These are phyloP conservation scores for Alternaria tenuissima DNA, from an alignment of 2,329 filamentous ascomycete species.

Conservation along the genomic window DNA sequence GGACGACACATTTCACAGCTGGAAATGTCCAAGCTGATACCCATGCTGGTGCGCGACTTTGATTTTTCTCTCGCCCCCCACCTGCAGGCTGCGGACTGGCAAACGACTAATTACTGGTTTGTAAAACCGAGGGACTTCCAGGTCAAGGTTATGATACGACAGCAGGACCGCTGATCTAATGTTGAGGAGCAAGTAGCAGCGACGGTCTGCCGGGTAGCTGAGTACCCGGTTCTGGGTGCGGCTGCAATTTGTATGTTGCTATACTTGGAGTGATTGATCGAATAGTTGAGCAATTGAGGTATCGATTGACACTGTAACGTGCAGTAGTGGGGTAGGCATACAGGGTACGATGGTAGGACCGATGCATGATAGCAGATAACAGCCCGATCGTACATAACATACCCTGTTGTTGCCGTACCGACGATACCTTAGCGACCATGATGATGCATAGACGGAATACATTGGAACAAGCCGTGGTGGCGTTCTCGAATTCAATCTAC, in stretches of 20 bases:
- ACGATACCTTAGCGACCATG: not conserved
- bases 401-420: not conserved
- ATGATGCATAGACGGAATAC: not conserved
- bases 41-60: conserved; percentile 22
- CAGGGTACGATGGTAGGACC: not conserved
- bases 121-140: conserved; percentile 19
- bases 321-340: not conserved
- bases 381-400: not conserved
- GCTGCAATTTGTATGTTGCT: not conserved
- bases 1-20: conserved; percentile 25
- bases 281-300: not conserved
- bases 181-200: not conserved
- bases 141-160: conserved; percentile 13
- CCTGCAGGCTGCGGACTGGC: conserved; percentile 17
- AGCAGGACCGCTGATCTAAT: not conserved
- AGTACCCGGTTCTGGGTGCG: conserved; percentile 1
- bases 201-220: conserved; percentile 1
- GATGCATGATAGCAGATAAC: conserved; percentile 1
- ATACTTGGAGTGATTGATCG: not conserved
- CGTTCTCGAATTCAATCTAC: not conserved
- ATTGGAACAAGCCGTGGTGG: not conserved
- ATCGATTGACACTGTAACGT: not conserved
- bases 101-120: conserved; percentile 23
- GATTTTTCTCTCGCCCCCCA: conserved; percentile 21
- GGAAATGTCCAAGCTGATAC: conserved; percentile 19